Percentiles rank a stretch among this genome's conserved stretches.
Conservation (phyloP, 345 rosid genomes). For the Clarkia xantiana region DNA sequence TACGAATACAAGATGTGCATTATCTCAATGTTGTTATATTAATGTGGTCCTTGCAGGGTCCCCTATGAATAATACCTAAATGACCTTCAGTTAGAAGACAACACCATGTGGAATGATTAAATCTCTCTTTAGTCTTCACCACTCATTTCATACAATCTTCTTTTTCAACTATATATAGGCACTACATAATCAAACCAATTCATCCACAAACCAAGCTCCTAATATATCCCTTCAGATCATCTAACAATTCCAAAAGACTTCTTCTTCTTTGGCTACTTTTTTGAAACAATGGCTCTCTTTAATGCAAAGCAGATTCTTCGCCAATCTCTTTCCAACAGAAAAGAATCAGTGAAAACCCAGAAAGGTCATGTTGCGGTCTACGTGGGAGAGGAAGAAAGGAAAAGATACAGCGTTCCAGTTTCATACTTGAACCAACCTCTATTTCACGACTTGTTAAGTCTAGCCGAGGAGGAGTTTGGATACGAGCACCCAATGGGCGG, state of each 20-base stretch:
- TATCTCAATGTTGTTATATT: no score
- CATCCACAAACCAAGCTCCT: not conserved
- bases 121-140: not conserved
- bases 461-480: conserved; percentile 27
- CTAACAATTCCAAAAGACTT: not conserved
- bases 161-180: conserved; percentile 1
- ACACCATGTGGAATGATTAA: no score
- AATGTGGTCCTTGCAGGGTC: no score
- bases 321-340: not conserved
- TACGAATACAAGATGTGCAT: no score
- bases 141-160: not conserved
- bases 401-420: conserved; percentile 23
- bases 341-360: conserved; percentile 7
- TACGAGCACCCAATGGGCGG: conserved; percentile 28
- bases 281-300: conserved; percentile 2
- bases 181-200: not conserved
- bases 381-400: conserved; percentile 24
- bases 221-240: not conserved
- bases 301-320: conserved; percentile 7
- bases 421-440: conserved; percentile 17
- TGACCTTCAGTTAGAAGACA: no score
- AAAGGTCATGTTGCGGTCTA: conserved; percentile 23
- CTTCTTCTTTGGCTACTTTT: not conserved
- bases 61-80: no score
- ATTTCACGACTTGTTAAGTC: conserved; percentile 20